These are phyloP conservation scores for Aaosphaeria pasadenensis DNA, from an alignment of 2,329 filamentous ascomycete genomes.

Conservation along the genomic window DNA sequence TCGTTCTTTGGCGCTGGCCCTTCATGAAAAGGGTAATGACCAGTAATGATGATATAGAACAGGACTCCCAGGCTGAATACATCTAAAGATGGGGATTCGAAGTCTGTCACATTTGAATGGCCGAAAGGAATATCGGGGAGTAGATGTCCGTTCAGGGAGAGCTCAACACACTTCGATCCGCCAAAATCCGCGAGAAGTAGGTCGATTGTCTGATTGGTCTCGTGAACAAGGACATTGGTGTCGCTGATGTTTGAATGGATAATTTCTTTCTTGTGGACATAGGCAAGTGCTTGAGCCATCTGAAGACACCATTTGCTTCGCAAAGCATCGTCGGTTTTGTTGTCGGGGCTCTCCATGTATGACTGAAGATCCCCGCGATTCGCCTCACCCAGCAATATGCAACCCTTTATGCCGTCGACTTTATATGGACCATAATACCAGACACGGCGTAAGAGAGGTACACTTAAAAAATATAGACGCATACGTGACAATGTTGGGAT, in stretches of 20 bases:
- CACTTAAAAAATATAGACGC: background rate
- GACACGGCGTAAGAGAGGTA: background rate
- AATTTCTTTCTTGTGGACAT: conserved; percentile 6
- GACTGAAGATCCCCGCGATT: conserved; percentile 9
- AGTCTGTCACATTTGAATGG: conserved; percentile 1
- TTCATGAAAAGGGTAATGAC: background rate
- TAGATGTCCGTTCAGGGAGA: conserved; percentile 5
- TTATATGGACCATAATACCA: conserved; percentile 1
- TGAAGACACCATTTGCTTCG: conserved; percentile 2
- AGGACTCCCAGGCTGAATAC: background rate
- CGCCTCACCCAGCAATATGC: conserved; percentile 9
- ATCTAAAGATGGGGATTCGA: background rate
- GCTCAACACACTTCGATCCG: conserved; percentile 8
- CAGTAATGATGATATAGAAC: conserved; percentile 1
- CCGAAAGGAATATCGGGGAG: conserved; percentile 9
- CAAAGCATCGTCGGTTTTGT: conserved; percentile 3
- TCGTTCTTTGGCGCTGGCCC: background rate
- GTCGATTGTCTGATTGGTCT: conserved; percentile 3
- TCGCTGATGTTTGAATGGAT: conserved; percentile 11
- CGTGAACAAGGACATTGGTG: conserved; percentile 10
- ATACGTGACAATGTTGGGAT: background rate
- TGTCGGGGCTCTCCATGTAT: conserved; percentile 6
- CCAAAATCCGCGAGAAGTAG: conserved; percentile 13
- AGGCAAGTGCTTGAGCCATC: conserved; percentile 7
- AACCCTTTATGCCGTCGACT: conserved; percentile 6